Evolutionary conservation across 495 filamentous ascomycete species (phyloP).

Genomic region (Chaetomium cochliodes): DNA sequence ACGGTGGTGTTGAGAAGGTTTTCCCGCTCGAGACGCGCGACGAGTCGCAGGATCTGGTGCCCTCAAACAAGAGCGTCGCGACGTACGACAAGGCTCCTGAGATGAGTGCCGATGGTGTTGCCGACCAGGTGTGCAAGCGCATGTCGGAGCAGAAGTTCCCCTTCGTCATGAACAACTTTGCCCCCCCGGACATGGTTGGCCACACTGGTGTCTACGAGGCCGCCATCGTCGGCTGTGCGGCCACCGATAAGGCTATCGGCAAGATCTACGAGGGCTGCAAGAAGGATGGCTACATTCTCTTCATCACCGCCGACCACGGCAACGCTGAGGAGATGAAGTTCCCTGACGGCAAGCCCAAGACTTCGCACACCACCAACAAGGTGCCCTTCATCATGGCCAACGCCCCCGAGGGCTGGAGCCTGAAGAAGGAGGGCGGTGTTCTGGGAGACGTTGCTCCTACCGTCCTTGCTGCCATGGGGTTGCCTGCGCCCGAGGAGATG

Average conservation of each 20-base stretch:
- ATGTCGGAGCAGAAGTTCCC: slow-evolving; percentile 78
- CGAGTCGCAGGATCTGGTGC: slow-evolving; percentile 57
- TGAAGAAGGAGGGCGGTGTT: slow-evolving; percentile 80
- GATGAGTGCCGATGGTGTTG: slow-evolving; percentile 90
- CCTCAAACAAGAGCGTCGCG: slow-evolving; percentile 72
- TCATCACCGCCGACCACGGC: slow-evolving; percentile 93
- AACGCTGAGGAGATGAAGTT: slow-evolving; percentile 99
- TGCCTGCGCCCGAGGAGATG: slow-evolving; percentile 90
- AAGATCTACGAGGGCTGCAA: slow-evolving; percentile 89
- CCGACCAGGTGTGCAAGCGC: slow-evolving; percentile 79
- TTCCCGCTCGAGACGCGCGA: slow-evolving; percentile 84
- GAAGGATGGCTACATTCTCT: slow-evolving; percentile 84
- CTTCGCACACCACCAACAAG: slow-evolving; percentile 94
- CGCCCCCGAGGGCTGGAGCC: slow-evolving; percentile 81
- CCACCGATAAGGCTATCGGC: slow-evolving; percentile 91
- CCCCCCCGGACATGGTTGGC: slow-evolving; percentile 98
- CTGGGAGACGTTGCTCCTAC: slow-evolving; percentile 96
- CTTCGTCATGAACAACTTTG: slow-evolving; percentile 99
- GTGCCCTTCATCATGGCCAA: slow-evolving; percentile 99
- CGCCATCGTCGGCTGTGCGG: slow-evolving; percentile 79
- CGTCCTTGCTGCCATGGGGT: slow-evolving; percentile 82
- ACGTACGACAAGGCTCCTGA: slow-evolving; percentile 96
- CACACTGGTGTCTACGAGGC: slow-evolving; percentile 97
- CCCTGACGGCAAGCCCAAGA: slow-evolving; percentile 92
- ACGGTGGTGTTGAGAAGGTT: slow-evolving; percentile 95